Evolutionary conservation across 2,329 filamentous ascomycete species (phyloP).

Genomic region (Colletotrichum horii): DNA sequence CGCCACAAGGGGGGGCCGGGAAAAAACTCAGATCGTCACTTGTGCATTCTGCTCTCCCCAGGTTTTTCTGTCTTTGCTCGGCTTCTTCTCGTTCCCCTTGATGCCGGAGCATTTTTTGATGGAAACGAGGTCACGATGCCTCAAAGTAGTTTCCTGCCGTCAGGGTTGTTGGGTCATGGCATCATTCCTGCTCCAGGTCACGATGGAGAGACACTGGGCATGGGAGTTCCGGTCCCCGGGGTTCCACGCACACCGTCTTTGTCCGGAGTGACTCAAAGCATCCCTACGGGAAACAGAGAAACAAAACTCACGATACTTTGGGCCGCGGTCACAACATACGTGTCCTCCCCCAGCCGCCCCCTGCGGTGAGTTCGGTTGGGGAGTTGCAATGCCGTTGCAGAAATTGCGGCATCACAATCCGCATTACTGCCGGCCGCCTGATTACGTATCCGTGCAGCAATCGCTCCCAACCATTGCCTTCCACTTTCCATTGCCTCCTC

Average conservation of each 20-base stretch:
- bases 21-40: constrained; percentile 18
- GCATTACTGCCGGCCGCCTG: neutral
- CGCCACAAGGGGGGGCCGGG: neutral
- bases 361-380: neutral
- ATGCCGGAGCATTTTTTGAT: neutral
- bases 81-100: neutral
- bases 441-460: neutral
- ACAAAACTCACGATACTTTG: neutral
- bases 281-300: neutral
- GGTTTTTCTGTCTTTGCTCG: neutral
- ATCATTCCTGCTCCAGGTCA: constrained; percentile 14
- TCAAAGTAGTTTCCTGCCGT: neutral
- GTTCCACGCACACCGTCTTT: neutral
- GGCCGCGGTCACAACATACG: neutral
- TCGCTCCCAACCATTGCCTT: neutral
- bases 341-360: neutral
- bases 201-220: neutral
- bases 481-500: neutral
- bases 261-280: neutral
- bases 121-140: constrained; percentile 13
- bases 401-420: constrained; percentile 1
- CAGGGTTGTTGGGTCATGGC: constrained; percentile 5
- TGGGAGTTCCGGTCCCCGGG: neutral
- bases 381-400: neutral
- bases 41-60: neutral